Evolutionary conservation across 805 yeast genomes (phyloP).

Genomic region (Candida andamanensis): DNA sequence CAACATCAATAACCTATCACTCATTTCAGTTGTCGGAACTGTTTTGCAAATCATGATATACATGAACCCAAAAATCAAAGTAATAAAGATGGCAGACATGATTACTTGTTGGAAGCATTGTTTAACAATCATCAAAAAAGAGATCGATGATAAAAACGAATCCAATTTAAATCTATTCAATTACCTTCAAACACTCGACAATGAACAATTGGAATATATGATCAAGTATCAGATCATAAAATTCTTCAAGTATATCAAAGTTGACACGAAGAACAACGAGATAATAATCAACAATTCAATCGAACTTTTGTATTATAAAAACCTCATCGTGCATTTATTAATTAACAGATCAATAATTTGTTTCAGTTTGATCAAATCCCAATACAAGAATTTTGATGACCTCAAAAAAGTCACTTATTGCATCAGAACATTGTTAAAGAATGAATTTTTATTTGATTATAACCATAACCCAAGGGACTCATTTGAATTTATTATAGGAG

Average conservation of each 20-base stretch:
- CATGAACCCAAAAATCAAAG: slow-evolving; percentile 10
- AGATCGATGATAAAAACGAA: slow-evolving; percentile 12
- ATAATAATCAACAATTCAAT: slow-evolving; percentile 42
- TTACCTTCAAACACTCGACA: slow-evolving; percentile 14
- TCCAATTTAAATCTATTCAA: slow-evolving; percentile 20
- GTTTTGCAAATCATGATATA: slow-evolving; percentile 30
- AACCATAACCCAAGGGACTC: slow-evolving; percentile 27
- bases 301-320: slow-evolving; percentile 54
- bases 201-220: slow-evolving; percentile 16
- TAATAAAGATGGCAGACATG: slow-evolving; percentile 16
- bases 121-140: slow-evolving; percentile 16
- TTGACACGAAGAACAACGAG: slow-evolving; percentile 14
- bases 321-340: slow-evolving; percentile 50
- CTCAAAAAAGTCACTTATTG: slow-evolving; percentile 23
- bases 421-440: slow-evolving; percentile 35
- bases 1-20: slow-evolving; percentile 46
- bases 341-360: slow-evolving; percentile 47
- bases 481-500: slow-evolving; percentile 23
- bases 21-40: slow-evolving; percentile 47
- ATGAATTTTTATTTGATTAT: slow-evolving; percentile 40
- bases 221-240: slow-evolving; percentile 13
- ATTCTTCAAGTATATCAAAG: slow-evolving; percentile 23
- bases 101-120: slow-evolving; percentile 27
- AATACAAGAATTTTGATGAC: slow-evolving; percentile 4
- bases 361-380: slow-evolving; percentile 17